Evolutionary conservation across 2,329 filamentous ascomycete genomes (phyloP), one percentile per base, ranked within the genome.

Genomic region (Arthrobotrys entomopaga): DNA sequence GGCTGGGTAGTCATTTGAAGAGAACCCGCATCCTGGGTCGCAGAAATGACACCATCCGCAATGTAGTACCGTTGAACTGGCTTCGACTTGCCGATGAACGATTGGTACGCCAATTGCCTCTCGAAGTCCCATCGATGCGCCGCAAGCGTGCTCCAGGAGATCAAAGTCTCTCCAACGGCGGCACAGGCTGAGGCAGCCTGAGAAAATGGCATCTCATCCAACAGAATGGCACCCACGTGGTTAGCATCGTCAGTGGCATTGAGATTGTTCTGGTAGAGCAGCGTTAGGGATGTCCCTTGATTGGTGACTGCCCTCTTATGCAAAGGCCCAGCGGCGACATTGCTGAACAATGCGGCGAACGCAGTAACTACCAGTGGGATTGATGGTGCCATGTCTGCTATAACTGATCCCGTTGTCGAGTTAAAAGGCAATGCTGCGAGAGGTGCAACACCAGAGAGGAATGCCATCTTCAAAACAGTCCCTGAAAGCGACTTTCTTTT

Each of bases 211-310:
- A 83, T 79, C 2, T 82, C 79, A 64, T 85, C 85, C 48, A 86
- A 79, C 6, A 86, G 79, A 49, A 86, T 82, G 2, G 85, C 85
- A 10, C 84, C 83, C 16, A 85, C 80, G 77, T 86, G 85, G 74
- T 86, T 86, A 24, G 78, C 80, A 79, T 86, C 84, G 73, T 87
- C 85, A 0, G 84, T 84, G 6, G 80, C 81, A 77, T 87, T 87
- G 22, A 86, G 80, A 46, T 86, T 86, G 79, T 86, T 87, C 77
- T 86, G 85, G 71, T 84, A 86, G 7, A 86, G 78, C 5, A 86
- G 80, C 0, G 84, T 85, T 61, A 86, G 77, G 0, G 84, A 86
- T 0, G 82, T 84, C 22, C 81, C 77, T 10, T 80, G 75, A 69
- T 84, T 84, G 7, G 69, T 67, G 10, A 58, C 4, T 20, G 64